These are phyloP conservation scores for Dioscorea alata DNA, from an alignment of 106 monocot genomes.

Conservation along the genomic window DNA sequence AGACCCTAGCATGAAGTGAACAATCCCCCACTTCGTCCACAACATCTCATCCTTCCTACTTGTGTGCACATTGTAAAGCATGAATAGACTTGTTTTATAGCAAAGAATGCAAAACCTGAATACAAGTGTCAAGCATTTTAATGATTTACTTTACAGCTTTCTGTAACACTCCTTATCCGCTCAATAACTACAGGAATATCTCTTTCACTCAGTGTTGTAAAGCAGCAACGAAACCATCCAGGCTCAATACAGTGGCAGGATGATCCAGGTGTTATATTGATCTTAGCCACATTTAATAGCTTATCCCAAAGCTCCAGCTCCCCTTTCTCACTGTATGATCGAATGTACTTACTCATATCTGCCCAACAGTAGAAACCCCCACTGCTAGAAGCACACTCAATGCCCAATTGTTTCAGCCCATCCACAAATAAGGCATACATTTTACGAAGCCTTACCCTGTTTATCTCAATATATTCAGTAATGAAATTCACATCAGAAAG, in stretches of 20 bases:
- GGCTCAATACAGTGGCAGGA: constrained; percentile 95
- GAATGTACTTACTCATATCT: constrained; percentile 77
- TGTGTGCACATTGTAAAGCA: no score
- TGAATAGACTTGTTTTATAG: no score
- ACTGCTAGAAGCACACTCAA: constrained; percentile 54
- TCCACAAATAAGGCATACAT: constrained; percentile 63
- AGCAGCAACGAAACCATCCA: constrained; percentile 92
- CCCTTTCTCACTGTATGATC: constrained; percentile 77
- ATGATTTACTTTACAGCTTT: no score
- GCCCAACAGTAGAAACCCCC: constrained; percentile 96
- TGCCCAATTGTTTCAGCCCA: constrained; percentile 67
- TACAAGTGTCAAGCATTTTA: no score
- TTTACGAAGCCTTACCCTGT: constrained; percentile 40
- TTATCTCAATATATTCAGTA: constrained; percentile 35
- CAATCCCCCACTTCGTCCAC: no score
- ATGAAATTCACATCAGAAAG: constrained; percentile 65
- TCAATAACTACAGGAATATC: constrained; percentile 85
- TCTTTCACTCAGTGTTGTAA: constrained; percentile 50
- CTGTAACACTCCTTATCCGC: constrained; percentile 22
- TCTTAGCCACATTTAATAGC: constrained; percentile 61
- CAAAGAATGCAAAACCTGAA: no score
- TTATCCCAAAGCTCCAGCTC: constrained; percentile 86
- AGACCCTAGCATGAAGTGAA: no score
- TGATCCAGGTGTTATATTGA: constrained; percentile 79
- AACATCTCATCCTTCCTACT: no score